phyloP scores from a whole-genome alignment of 495 filamentous ascomycete genomes.

The Friedmanniomyces simplex region DNA sequence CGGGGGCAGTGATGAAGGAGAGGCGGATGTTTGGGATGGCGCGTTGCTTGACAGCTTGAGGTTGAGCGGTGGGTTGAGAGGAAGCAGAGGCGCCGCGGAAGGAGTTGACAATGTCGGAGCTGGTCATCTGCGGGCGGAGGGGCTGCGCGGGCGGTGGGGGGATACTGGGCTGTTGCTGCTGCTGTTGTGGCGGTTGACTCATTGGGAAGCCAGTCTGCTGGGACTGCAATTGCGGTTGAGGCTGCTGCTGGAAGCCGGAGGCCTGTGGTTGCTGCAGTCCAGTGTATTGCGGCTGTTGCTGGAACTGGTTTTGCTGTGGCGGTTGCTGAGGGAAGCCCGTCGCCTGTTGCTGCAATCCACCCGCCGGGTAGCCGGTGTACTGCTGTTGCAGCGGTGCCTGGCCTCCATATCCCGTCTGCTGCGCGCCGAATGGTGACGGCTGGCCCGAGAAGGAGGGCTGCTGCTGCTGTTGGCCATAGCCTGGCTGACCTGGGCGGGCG shows the following conservation, averaged over 20 bases:
- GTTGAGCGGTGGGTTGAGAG: conserved; percentile 44
- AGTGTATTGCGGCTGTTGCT: conserved; percentile 38
- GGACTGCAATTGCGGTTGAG: conserved; percentile 28
- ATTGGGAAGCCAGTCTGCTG: conserved; percentile 30
- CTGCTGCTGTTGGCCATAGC: conserved; percentile 54
- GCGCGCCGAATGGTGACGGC: conserved; percentile 12
- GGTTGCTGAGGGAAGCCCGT: conserved; percentile 43
- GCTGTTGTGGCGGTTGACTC: conserved; percentile 33
- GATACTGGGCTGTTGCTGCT: conserved; percentile 30
- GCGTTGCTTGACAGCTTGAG: conserved; percentile 33
- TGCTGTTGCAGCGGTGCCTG: conserved; percentile 35
- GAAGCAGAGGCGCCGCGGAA: conserved; percentile 45
- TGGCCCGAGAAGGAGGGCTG: conserved; percentile 38
- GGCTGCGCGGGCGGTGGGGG: conserved; percentile 34
- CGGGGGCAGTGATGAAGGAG: conserved; percentile 88
- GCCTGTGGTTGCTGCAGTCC: conserved; percentile 31
- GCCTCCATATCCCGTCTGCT: conserved; percentile 1
- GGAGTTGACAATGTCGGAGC: conserved; percentile 74
- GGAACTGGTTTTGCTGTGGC: conserved; percentile 41
- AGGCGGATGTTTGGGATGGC: conserved; percentile 93
- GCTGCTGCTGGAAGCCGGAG: conserved; percentile 22
- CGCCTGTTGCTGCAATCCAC: conserved; percentile 43
- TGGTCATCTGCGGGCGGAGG: conserved; percentile 47
- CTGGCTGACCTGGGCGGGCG: conserved; percentile 59
- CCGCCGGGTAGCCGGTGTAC: conserved; percentile 42